A percentile compares a stretch with the other conserved stretches of the same genome.
Conservation (phyloP, 2,329 filamentous ascomycete species). For the Cercospora sojina region DNA sequence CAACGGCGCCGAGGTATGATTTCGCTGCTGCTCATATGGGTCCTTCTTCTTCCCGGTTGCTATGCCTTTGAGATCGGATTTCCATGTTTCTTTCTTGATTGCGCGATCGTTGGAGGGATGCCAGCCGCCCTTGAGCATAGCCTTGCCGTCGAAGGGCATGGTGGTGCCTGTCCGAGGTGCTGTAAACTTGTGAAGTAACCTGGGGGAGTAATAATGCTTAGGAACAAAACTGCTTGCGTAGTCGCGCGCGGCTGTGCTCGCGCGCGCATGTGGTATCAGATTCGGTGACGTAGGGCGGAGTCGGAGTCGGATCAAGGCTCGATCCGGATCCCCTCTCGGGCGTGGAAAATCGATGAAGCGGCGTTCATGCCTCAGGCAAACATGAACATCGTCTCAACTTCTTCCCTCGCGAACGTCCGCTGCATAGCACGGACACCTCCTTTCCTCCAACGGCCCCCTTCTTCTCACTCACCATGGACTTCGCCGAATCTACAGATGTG, state of each 20-base stretch:
- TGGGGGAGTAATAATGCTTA: background rate
- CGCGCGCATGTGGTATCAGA: background rate
- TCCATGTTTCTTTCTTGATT: constrained; percentile 58
- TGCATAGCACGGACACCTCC: too few species aligned
- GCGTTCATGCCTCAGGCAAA: background rate
- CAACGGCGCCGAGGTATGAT: constrained; percentile 63
- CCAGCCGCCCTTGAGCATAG: constrained; percentile 50
- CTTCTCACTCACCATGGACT: too few species aligned
- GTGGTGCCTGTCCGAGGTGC: background rate
- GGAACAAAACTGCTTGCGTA: background rate
- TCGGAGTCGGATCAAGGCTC: background rate
- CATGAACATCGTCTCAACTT: too few species aligned
- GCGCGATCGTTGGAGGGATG: constrained; percentile 46
- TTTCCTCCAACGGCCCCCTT: too few species aligned
- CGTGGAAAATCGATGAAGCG: background rate
- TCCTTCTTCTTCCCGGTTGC: constrained; percentile 52
- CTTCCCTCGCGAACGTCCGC: too few species aligned
- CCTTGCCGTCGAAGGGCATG: constrained; percentile 30
- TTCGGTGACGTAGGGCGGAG: background rate
- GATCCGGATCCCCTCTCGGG: background rate
- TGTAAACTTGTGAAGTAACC: too few species aligned
- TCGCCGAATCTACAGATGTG: too few species aligned
- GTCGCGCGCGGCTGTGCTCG: background rate
- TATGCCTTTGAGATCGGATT: constrained; percentile 37
- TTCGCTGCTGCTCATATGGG: constrained; percentile 43